These are phyloP conservation scores for Dianthus caryophyllus DNA, from an alignment of 148 eudicot genomes.

Conservation along the genomic window DNA sequence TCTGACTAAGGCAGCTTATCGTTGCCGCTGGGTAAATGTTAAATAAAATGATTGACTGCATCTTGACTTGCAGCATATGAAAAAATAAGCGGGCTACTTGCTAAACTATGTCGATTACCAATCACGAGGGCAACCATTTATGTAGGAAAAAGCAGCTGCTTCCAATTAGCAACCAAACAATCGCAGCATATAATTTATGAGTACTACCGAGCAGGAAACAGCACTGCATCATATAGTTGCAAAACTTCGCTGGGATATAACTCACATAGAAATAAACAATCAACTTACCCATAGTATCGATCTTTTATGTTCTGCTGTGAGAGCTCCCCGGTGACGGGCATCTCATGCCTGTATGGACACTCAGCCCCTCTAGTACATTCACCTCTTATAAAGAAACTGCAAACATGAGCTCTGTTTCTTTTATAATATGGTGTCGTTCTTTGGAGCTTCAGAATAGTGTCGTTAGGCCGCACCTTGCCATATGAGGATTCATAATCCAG, in stretches of 20 bases:
- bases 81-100: background rate
- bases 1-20: background rate
- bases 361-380: slow-evolving; percentile 99
- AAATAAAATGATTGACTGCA: background rate
- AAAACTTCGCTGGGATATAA: background rate
- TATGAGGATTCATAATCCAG: slow-evolving; percentile 89
- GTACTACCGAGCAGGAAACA: background rate
- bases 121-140: background rate
- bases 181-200: too few relatives aligned
- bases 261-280: background rate
- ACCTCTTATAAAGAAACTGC: slow-evolving; percentile 88
- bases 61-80: background rate
- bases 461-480: slow-evolving; percentile 73
- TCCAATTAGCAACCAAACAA: too few relatives aligned
- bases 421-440: slow-evolving; percentile 94
- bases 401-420: slow-evolving; percentile 94
- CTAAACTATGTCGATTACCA: background rate
- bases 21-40: background rate
- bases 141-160: background rate
- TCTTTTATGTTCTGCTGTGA: slow-evolving; percentile 97
- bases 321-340: slow-evolving; percentile 91
- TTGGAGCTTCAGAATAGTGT: slow-evolving; percentile 90
- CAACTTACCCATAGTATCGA: slow-evolving; percentile 89
- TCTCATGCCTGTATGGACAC: slow-evolving; percentile 97
- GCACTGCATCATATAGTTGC: background rate